Percentiles rank a stretch among this genome's conserved stretches.
phyloP scores from a whole-genome alignment of 306 rosid species.

The Aeschynomene evenia region DNA sequence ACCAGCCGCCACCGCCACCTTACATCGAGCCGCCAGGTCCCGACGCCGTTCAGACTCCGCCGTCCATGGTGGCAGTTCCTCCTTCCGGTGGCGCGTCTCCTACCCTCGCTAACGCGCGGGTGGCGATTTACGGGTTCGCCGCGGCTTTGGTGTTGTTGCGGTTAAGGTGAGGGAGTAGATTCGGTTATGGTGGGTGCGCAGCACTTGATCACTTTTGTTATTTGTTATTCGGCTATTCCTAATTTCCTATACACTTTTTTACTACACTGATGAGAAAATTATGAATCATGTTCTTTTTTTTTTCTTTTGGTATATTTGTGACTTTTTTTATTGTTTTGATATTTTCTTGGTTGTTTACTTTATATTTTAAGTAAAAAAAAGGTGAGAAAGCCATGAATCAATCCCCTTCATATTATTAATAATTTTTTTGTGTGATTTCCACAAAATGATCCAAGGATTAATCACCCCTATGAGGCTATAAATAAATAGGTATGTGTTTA shows the following conservation, averaged over 20 bases:
- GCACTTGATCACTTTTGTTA: background rate
- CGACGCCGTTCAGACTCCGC: constrained; percentile 45
- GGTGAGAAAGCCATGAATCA: too few relatives aligned
- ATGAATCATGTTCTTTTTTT: too few relatives aligned
- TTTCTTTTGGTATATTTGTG: too few relatives aligned
- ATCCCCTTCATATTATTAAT: too few relatives aligned
- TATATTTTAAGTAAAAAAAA: too few relatives aligned
- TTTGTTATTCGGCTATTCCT: background rate
- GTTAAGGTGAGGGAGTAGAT: background rate
- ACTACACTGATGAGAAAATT: too few relatives aligned
- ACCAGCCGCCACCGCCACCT: constrained; percentile 89
- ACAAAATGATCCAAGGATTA: too few relatives aligned
- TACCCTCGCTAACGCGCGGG: constrained; percentile 20
- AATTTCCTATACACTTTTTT: background rate
- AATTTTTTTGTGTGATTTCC: too few relatives aligned
- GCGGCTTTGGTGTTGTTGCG: constrained; percentile 9
- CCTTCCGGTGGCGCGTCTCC: constrained; percentile 32
- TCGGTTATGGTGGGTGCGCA: background rate
- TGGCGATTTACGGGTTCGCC: constrained; percentile 24
- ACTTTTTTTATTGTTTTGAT: too few relatives aligned
- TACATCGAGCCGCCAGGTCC: constrained; percentile 60
- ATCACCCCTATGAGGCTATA: too few relatives aligned
- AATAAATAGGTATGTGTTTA: too few relatives aligned
- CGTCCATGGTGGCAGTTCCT: constrained; percentile 21
- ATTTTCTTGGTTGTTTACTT: too few relatives aligned